Evolutionary conservation across 1,139 yeast species (phyloP), one percentile per base, ranked within the genome.

Genomic region (Lodderomyces oxycetoniae): DNA sequence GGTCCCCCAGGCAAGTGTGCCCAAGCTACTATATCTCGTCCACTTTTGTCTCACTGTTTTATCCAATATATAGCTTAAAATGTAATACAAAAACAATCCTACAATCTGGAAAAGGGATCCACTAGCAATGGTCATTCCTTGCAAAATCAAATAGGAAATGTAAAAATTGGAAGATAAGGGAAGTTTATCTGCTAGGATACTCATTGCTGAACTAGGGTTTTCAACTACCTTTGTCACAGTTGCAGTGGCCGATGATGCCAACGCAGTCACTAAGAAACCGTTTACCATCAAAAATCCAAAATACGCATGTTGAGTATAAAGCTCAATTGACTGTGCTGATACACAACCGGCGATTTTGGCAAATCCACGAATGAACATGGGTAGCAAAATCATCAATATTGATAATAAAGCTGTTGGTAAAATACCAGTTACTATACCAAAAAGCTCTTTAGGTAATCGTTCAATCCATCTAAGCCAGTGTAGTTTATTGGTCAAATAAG

Each of bases 101-200:
- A 77, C 84, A 37, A 88, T 65, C 59, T 89, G 96, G 48, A 88
- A 74, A 34, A 91, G 63, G 17, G 83, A 71, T 47, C 91, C 91
- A 24, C 94, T 82, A 11, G 95, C 75, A 37, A 86, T 71, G 2
- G 93, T 64, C 50, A 91, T 69, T 37, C 96, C 96, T 63, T 87
- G 96, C 49, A 89, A 74, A 28, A 78, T 63, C 50, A 81, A 65
- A 55, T 78, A 82, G 2, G 84, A 72, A 38, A 82, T 78, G 57
- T 74, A 82, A 59, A 91, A 91, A 63, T 89, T 91, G 25, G 96
- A 82, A 5, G 97, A 79, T 49, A 81, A 82, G 39, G 98, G 97
- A 48, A 91, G 70, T 43, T 87, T 82, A 26, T 62, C 59, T 14
- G 94, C 85, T 45, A 88, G 67, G 41, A 86, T 58, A 25, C 51